phyloP scores from a whole-genome alignment of 495 filamentous ascomycete genomes.

The Penicillium chermesinum region DNA sequence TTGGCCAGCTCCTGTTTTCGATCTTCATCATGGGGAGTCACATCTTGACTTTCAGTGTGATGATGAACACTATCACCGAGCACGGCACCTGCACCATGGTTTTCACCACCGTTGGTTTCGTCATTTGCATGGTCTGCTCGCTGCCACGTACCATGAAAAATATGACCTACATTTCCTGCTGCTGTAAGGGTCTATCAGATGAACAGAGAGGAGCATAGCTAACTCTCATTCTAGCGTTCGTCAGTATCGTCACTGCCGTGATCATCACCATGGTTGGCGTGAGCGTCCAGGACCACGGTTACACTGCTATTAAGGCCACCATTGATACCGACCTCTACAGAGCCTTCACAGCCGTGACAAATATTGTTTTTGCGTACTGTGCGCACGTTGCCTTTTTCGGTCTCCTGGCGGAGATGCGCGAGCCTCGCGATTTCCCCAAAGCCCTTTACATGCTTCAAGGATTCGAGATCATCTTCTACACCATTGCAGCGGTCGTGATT shows the following conservation, averaged over 20 bases:
- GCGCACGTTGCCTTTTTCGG: constrained; percentile 66
- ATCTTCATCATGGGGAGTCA: constrained; percentile 71
- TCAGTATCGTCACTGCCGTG: constrained; percentile 59
- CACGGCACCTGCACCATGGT: constrained; percentile 63
- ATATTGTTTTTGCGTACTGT: constrained; percentile 69
- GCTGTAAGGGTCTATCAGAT: constrained; percentile 32
- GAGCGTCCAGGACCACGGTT: constrained; percentile 36
- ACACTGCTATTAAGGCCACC: constrained; percentile 17
- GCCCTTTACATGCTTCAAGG: constrained; percentile 56
- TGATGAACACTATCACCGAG: constrained; percentile 60
- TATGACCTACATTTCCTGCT: constrained; percentile 30
- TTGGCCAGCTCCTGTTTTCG: constrained; percentile 57
- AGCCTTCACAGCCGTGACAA: constrained; percentile 59
- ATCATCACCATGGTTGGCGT: constrained; percentile 62
- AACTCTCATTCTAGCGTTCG: neutral
- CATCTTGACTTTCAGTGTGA: constrained; percentile 67
- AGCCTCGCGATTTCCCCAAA: constrained; percentile 57
- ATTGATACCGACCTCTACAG: constrained; percentile 14
- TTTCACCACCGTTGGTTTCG: constrained; percentile 40
- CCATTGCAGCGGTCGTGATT: constrained; percentile 59
- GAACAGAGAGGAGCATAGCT: neutral
- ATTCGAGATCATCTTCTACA: constrained; percentile 61
- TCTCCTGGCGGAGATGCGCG: constrained; percentile 71
- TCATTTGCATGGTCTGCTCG: constrained; percentile 16
- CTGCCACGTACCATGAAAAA: constrained; percentile 13